phyloP scores from a whole-genome alignment of 2,329 filamentous ascomycete species.

The Penicillium vulpinum region DNA sequence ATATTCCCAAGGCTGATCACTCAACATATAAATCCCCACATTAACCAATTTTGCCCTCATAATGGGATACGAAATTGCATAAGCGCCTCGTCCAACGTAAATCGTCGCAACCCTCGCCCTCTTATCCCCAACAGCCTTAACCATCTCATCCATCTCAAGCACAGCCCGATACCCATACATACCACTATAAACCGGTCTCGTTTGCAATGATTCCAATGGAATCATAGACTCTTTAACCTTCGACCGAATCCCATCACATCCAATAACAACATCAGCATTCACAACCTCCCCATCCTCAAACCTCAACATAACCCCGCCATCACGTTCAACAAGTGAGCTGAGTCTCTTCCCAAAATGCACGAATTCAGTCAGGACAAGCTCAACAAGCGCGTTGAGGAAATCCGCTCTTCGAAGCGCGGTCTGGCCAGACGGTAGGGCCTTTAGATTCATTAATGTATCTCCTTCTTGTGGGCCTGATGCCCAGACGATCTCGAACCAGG shows the following conservation, averaged over 20 bases:
- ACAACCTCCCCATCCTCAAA: constrained; percentile 37
- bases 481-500: constrained; percentile 38
- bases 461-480: constrained; percentile 24
- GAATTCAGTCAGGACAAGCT: constrained; percentile 29
- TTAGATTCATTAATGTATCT: constrained; percentile 30
- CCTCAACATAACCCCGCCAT: neutral
- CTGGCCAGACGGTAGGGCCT: constrained; percentile 33
- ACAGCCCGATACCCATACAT: constrained; percentile 39
- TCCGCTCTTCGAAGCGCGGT: constrained; percentile 35
- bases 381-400: constrained; percentile 37
- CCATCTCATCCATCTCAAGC: constrained; percentile 36
- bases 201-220: constrained; percentile 5
- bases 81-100: constrained; percentile 33
- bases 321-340: constrained; percentile 5
- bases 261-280: constrained; percentile 35
- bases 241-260: constrained; percentile 40
- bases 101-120: constrained; percentile 32
- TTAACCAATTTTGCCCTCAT: constrained; percentile 37
- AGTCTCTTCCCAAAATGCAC: constrained; percentile 37
- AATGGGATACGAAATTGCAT: constrained; percentile 38
- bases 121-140: constrained; percentile 34
- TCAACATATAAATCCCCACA: constrained; percentile 31
- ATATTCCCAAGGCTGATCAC: constrained; percentile 28
- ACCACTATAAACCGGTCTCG: constrained; percentile 32
- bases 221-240: constrained; percentile 31